Conservation (phyloP, 2,329 filamentous ascomycete species). For the Ophiostoma australiae region DNA sequence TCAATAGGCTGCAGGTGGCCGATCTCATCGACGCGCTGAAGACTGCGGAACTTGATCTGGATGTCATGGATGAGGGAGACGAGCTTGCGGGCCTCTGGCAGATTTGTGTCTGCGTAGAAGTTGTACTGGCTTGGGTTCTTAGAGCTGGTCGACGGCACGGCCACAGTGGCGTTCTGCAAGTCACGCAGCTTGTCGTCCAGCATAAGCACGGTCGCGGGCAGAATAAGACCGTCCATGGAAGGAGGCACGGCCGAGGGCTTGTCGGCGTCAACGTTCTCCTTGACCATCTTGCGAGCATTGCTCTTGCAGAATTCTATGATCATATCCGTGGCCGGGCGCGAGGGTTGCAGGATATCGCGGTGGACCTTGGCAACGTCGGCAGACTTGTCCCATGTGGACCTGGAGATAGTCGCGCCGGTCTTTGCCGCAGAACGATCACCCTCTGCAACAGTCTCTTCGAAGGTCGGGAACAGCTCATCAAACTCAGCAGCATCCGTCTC, state of each 20-base stretch:
- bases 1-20: slow-evolving; percentile 68
- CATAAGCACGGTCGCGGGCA: slow-evolving; percentile 62
- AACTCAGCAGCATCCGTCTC: slow-evolving; percentile 70
- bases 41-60: slow-evolving; percentile 64
- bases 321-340: slow-evolving; percentile 39
- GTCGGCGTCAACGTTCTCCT: slow-evolving; percentile 25
- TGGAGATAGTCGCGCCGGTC: slow-evolving; percentile 41
- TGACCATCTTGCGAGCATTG: slow-evolving; percentile 40
- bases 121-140: slow-evolving; percentile 55
- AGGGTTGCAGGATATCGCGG: slow-evolving; percentile 46
- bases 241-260: slow-evolving; percentile 24
- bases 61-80: slow-evolving; percentile 65
- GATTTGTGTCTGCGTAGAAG: slow-evolving; percentile 81
- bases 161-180: slow-evolving; percentile 18
- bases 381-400: slow-evolving; percentile 49
- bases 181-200: slow-evolving; percentile 54
- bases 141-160: slow-evolving; percentile 7
- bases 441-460: not conserved
- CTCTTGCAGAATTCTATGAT: slow-evolving; percentile 44
- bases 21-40: slow-evolving; percentile 62
- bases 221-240: slow-evolving; percentile 48
- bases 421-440: slow-evolving; percentile 32
- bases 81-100: slow-evolving; percentile 68
- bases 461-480: slow-evolving; percentile 74
- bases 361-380: slow-evolving; percentile 60